Evolutionary conservation across 2,329 filamentous ascomycete genomes (phyloP), one percentile per base, ranked within the genome.

Genomic region (Dothiorella sarmentorum): DNA sequence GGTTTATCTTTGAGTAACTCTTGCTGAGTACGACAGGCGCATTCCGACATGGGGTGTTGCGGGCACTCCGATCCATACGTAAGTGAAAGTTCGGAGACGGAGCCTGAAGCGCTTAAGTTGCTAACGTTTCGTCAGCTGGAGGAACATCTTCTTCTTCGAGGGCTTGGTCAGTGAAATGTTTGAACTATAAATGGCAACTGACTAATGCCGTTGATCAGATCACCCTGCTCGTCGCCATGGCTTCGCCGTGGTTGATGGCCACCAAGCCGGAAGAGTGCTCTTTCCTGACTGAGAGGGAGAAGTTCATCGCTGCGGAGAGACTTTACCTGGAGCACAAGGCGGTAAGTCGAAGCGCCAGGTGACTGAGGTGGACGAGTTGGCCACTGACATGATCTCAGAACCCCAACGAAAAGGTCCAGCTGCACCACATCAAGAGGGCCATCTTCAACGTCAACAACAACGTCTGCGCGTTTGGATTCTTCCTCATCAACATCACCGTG

Each of bases 81-180:
- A 69, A 70, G 67, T 68, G 29, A 71, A 72, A 3, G 7, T 9
- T 18, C 43, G 15, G 10, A 10, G 26, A 4, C n/a, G 24, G 24
- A n/a, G 13, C 18, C 15, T 24, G 9, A 6, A 10, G 18, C 15
- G 29, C 3, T 31, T 31, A 13, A 22, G 5, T 17, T 11, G 20
- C 17, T 83, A 7, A 47, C 43, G 15, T 11, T 22, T 11, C 18
- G 78, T 81, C 3, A 83, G 43, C 3, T 57, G 81, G 81, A 75
- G 80, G 61, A 82, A 82, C 67, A 86, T 86, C 63, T 85, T 85
- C 73, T 84, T 85, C 71, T 85, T 86, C 60, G 83, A 85, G 66
- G 83, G 83, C 0, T 67, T 84, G 40, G 64, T 84, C 61, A 85
- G 82, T 9, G 68, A 79, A 20, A 60, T 47, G 15, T 7, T 29